A percentile compares a stretch with the other conserved stretches of the same genome.
These are phyloP conservation scores for Physcia stellaris DNA, from an alignment of 495 filamentous ascomycete genomes.

Conservation along the genomic window DNA sequence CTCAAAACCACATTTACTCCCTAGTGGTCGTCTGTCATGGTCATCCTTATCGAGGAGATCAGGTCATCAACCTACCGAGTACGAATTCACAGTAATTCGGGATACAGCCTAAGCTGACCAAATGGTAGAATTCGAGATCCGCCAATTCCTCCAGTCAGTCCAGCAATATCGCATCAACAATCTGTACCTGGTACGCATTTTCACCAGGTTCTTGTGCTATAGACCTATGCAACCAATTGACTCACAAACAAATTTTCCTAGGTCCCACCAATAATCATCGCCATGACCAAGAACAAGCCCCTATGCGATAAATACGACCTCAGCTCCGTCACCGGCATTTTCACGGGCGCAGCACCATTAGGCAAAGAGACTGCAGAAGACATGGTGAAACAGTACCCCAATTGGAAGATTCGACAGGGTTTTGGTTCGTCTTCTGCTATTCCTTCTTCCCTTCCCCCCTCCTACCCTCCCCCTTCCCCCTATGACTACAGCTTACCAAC, in stretches of 20 bases:
- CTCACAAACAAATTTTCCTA: constrained; percentile 14
- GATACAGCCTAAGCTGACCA: no score
- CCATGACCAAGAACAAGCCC: constrained; percentile 54
- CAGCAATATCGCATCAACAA: constrained; percentile 58
- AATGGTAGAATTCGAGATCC: constrained; percentile 72
- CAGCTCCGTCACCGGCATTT: constrained; percentile 50
- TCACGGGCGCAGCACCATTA: constrained; percentile 74
- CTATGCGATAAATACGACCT: constrained; percentile 59
- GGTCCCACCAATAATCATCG: constrained; percentile 81
- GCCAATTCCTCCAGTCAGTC: constrained; percentile 48
- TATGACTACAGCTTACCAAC: no score
- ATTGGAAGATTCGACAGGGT: constrained; percentile 57
- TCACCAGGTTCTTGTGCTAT: background rate
- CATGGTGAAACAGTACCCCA: constrained; percentile 49
- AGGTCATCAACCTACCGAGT: constrained; percentile 69
- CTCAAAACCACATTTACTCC: constrained; percentile 77
- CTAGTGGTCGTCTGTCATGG: constrained; percentile 64
- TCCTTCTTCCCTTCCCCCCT: no score
- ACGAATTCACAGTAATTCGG: no score
- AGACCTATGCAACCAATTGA: background rate
- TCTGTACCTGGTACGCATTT: constrained; percentile 47
- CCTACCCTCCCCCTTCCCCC: no score
- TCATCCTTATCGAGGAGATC: constrained; percentile 60
- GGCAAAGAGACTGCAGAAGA: constrained; percentile 65
- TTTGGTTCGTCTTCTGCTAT: constrained; percentile 52